phyloP scores from a whole-genome alignment of 2,329 filamentous ascomycete genomes.

The Cordyceps fumosorosea region DNA sequence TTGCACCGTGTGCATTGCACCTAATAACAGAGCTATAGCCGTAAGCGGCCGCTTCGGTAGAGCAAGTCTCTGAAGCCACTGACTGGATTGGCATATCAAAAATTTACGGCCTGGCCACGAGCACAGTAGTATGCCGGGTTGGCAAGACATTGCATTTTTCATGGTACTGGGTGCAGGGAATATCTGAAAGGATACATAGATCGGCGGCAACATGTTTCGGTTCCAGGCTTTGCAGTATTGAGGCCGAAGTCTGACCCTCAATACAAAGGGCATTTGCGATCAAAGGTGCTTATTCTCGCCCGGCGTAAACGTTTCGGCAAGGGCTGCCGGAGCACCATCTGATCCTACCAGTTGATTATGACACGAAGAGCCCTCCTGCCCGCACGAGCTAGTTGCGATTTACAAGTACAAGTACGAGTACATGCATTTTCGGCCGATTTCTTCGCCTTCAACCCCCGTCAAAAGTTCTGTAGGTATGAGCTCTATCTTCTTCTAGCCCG shows the following conservation, averaged over 20 bases:
- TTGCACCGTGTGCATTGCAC: neutral
- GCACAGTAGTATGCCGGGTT: constrained; percentile 4
- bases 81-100: neutral
- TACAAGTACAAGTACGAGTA: neutral
- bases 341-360: neutral
- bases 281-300: neutral
- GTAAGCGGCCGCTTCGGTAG: neutral
- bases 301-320: neutral
- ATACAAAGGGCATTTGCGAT: neutral
- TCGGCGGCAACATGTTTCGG: neutral
- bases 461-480: neutral
- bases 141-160: constrained; percentile 1
- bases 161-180: neutral
- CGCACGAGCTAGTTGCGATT: neutral
- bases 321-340: neutral
- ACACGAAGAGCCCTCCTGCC: no score
- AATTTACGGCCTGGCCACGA: neutral
- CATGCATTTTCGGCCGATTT: neutral
- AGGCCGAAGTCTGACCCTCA: neutral
- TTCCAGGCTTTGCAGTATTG: neutral
- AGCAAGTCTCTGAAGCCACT: constrained; percentile 3
- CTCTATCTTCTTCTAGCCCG: neutral
- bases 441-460: neutral
- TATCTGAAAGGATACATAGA: neutral
- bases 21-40: neutral